These are phyloP conservation scores for Gliomastix tumulicola DNA, from an alignment of 2,329 filamentous ascomycete species.

Conservation along the genomic window DNA sequence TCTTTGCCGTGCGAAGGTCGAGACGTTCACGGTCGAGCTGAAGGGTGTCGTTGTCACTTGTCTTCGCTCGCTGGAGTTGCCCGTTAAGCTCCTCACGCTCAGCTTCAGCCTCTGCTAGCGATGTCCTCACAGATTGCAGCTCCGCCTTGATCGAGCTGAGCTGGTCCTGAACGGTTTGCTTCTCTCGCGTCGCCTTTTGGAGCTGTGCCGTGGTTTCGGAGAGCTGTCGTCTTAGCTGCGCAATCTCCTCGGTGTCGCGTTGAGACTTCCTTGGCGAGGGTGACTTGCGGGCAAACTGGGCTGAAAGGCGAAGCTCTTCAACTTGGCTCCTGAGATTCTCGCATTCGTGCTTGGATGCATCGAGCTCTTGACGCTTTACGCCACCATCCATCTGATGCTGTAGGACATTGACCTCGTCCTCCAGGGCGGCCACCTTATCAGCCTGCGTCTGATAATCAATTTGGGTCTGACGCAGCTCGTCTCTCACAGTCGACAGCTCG, in stretches of 20 bases:
- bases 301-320: conserved; percentile 14
- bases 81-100: conserved; percentile 61
- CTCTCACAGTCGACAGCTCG: conserved; percentile 58
- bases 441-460: conserved; percentile 54
- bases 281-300: neutral
- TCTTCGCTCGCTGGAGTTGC: conserved; percentile 47
- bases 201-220: conserved; percentile 53
- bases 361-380: conserved; percentile 31
- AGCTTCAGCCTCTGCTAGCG: conserved; percentile 50
- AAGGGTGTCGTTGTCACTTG: conserved; percentile 51
- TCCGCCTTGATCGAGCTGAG: conserved; percentile 53
- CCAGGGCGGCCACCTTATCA: conserved; percentile 60
- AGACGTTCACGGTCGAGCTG: conserved; percentile 62
- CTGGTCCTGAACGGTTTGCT: conserved; percentile 56
- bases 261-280: conserved; percentile 5
- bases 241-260: conserved; percentile 30
- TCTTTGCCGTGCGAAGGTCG: conserved; percentile 59
- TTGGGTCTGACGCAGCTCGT: conserved; percentile 63
- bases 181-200: conserved; percentile 50
- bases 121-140: conserved; percentile 49
- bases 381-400: conserved; percentile 29
- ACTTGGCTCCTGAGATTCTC: conserved; percentile 29
- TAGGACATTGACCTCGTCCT: conserved; percentile 71
- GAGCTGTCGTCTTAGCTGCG: conserved; percentile 48
- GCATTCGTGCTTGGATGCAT: conserved; percentile 25